Base-by-base conservation (phyloP, 805 yeast species). In the Isabelozyma heimii region DNA sequence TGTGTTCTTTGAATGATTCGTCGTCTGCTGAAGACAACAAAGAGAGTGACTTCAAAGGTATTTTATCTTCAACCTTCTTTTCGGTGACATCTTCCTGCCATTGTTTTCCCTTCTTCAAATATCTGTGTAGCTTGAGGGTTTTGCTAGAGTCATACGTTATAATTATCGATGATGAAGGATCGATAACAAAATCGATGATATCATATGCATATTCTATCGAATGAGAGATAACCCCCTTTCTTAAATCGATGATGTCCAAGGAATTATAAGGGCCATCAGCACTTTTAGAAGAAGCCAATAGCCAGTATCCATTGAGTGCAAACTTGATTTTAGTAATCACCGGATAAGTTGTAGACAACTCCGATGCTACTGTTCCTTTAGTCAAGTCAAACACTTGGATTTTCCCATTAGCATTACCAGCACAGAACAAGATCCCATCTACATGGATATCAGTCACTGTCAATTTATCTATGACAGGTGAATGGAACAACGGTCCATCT, bases 241-340 rank as follows among this genome's bases (percentile, higher is more conserved):
- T 67, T 54, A 82, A 64, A 58, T 82, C 84, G 66, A 81, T 67
- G 2, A 82, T 59, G 16, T 73, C 74, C 8, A 80, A 49, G 4
- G 54, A 40, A 16, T 60, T 52, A 2, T 49, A 48, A 14, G 15
- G 17, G 8, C 47, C 57, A 0, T 54, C 53, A 15, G 58, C 67
- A 3, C 57, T 45, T 3, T 59, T 46, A 7, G 64, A 55, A 8
- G 62, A 57, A 2, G 66, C 76, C 41, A 77, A 60, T 15, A 86
- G 59, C 79, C 85, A 83, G 61, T 81, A 84, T 1, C 92, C 92
- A 58, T 86, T 86, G 27, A 72, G 67, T 2, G 85, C 86, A 65
- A 83, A 84, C 40, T 61, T 57, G 10, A 84, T 48, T n/a, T 66
- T 61, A 5, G 62, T 52, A 8, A 79, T 66, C 1, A 46, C 37